phyloP scores from a whole-genome alignment of 441 rosid species.

The Pelargonium myrrhifolium region DNA sequence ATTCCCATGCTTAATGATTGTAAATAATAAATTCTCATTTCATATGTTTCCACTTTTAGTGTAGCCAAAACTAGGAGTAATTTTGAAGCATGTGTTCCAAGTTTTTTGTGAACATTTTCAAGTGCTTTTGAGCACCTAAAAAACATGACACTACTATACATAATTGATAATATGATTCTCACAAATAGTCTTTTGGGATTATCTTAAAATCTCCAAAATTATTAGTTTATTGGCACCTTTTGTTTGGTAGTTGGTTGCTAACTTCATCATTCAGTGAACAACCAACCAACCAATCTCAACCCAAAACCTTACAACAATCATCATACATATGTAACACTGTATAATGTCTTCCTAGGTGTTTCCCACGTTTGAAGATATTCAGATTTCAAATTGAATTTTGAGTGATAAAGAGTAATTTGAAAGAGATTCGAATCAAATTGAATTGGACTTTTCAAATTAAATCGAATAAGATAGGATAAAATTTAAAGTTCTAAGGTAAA shows the following conservation, averaged over 20 bases:
- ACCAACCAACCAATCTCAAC: not conserved
- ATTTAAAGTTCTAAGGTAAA: too few species aligned
- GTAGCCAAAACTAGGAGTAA: not conserved
- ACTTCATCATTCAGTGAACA: not conserved
- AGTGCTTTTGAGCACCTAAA: not conserved
- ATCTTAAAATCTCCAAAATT: not conserved
- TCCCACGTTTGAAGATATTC: too few species aligned
- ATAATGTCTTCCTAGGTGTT: too few species aligned
- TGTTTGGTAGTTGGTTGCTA: slow-evolving; percentile 1
- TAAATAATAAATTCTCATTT: not conserved
- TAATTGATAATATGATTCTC: not conserved
- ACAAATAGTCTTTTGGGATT: not conserved
- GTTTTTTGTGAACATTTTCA: not conserved
- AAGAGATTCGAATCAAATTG: too few species aligned
- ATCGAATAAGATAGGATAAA: too few species aligned
- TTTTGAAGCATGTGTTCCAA: not conserved
- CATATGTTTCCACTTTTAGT: not conserved
- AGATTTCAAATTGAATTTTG: too few species aligned
- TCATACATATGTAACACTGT: too few species aligned
- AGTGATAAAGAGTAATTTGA: too few species aligned
- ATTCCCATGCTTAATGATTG: not conserved
- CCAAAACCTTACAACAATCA: not conserved
- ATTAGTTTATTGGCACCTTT: not conserved
- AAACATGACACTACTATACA: not conserved
- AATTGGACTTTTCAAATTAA: too few species aligned